A percentile compares a stretch with the other conserved stretches of the same genome.
Evolutionary conservation across 331 rosid genomes (phyloP).

Genomic region (Pyracantha coccinea): DNA sequence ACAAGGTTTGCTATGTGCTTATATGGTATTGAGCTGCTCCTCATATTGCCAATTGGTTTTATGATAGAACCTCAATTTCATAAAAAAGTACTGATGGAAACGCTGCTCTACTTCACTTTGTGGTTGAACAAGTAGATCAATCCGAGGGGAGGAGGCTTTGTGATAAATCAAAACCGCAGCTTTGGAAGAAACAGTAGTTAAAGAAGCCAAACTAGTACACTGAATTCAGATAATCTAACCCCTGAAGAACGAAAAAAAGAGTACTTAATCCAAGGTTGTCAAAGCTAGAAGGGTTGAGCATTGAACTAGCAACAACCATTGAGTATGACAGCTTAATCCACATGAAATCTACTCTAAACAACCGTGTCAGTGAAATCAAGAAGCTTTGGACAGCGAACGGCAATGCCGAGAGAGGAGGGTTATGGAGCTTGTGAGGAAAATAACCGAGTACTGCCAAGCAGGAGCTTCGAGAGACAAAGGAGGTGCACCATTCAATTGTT

Average conservation of each 20-base stretch:
- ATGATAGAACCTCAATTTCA: no score
- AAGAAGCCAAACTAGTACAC: no score
- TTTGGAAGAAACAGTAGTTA: no score
- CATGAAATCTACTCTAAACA: slow-evolving; percentile 27
- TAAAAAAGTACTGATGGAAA: slow-evolving; percentile 72
- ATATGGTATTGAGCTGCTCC: no score
- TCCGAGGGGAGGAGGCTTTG: slow-evolving; percentile 46
- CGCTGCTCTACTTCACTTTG: slow-evolving; percentile 58
- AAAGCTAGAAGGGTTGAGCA: slow-evolving; percentile 36
- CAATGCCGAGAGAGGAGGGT: slow-evolving; percentile 28
- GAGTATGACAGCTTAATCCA: slow-evolving; percentile 39
- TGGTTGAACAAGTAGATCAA: slow-evolving; percentile 69
- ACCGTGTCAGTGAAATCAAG: slow-evolving; percentile 33
- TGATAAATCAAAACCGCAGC: no score
- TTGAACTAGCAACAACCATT: slow-evolving; percentile 56
- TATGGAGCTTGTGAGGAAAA: slow-evolving; percentile 55
- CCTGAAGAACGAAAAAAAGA: no score
- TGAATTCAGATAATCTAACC: no score
- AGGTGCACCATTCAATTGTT: slow-evolving; percentile 50
- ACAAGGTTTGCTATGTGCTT: no score
- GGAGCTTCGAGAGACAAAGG: slow-evolving; percentile 35
- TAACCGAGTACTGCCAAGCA: slow-evolving; percentile 55
- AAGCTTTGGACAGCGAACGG: slow-evolving; percentile 32
- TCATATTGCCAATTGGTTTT: no score
- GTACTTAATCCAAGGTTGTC: slow-evolving; percentile 19